Base-by-base conservation (phyloP, 495 filamentous ascomycete species). In the Aspergillus incahuasiensis region DNA sequence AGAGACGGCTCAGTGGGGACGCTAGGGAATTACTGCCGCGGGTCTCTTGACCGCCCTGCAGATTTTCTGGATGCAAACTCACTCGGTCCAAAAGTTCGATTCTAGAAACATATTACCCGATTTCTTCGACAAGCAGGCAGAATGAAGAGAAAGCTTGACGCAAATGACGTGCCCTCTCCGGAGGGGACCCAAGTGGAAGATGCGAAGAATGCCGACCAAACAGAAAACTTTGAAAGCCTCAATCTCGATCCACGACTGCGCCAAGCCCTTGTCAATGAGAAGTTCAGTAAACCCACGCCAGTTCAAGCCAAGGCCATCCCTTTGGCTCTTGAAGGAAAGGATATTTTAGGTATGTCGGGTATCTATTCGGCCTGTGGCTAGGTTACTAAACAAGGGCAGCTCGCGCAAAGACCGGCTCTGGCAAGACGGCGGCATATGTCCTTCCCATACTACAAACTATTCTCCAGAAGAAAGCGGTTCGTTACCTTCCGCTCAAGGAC, bases 401-500 rank as follows among this genome's bases (percentile, higher is more conserved):
- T 48, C 89, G 89, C 60, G 87, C 92, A 40, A 94, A 91, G 71
- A 97, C 92, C 18, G 92, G 92, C 24, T 94, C 91, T 18, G 92
- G 94, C 44, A 98, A 98, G 74, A 98, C 94, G 5, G 88, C 89
- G n/a, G 94, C 94, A 48, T 98, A 98, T 71, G 77, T 96, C n/a
- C 79, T 97, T 22, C 94, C 94, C 1, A 80, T 96, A 38, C 71
- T 97, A 38, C 86, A 95, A 59, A 76, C 79, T 20, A 89, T 96
- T 49, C 78, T 98, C 11, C 85, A 83, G 62, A 80, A 80, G 49
- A 96, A 96, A 74, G 65, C 76, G 61, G 87, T 88, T 67, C 50
- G 81, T 65, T 11, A 15, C 42, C 25, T 28, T 39, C 57, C 21
- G n/a, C 12, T 5, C 41, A 9, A 28, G 34, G 6, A 34, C 20